Evolutionary conservation across 2,329 filamentous ascomycete species (phyloP).

Genomic region (Berkeleyomyces rouxiae): DNA sequence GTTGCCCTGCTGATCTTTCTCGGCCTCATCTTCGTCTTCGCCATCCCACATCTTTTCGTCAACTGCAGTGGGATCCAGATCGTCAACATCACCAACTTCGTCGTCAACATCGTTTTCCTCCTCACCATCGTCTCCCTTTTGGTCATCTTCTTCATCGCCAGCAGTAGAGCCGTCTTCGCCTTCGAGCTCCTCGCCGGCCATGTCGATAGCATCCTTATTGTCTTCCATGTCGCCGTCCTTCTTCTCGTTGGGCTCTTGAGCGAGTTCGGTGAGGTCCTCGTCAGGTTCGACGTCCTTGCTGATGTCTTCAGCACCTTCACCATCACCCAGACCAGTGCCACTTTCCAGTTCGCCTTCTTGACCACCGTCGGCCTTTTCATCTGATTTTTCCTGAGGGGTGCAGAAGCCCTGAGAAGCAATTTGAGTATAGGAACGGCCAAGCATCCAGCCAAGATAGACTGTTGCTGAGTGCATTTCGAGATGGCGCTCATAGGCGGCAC

Average conservation of each 20-base stretch:
- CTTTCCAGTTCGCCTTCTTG: conserved; percentile 72
- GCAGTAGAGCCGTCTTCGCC: conserved; percentile 59
- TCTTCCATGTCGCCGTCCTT: conserved; percentile 53
- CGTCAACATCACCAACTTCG: conserved; percentile 78
- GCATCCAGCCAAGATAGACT: conserved; percentile 56
- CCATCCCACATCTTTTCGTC: conserved; percentile 99
- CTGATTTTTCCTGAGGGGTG: conserved; percentile 64
- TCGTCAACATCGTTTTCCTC: conserved; percentile 69
- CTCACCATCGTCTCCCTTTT: conserved; percentile 45
- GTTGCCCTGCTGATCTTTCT: conserved; percentile 67
- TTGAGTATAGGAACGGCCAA: conserved; percentile 62
- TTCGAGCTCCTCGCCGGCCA: conserved; percentile 82
- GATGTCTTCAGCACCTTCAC: conserved; percentile 88
- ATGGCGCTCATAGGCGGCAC: conserved; percentile 40
- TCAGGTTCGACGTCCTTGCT: conserved; percentile 92
- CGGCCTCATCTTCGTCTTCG: conserved; percentile 57
- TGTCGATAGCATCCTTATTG: conserved; percentile 74
- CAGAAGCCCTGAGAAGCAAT: conserved; percentile 81
- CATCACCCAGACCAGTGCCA: conserved; percentile 86
- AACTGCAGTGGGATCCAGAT: conserved; percentile 72
- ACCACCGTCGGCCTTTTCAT: conserved; percentile 53
- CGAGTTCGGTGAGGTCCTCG: conserved; percentile 81
- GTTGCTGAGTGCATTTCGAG: conserved; percentile 50
- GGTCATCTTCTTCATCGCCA: conserved; percentile 42
- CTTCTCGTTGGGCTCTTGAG: conserved; percentile 62